phyloP scores from a whole-genome alignment of 2,329 filamentous ascomycete genomes.

The Zasmidium citrigriseum region DNA sequence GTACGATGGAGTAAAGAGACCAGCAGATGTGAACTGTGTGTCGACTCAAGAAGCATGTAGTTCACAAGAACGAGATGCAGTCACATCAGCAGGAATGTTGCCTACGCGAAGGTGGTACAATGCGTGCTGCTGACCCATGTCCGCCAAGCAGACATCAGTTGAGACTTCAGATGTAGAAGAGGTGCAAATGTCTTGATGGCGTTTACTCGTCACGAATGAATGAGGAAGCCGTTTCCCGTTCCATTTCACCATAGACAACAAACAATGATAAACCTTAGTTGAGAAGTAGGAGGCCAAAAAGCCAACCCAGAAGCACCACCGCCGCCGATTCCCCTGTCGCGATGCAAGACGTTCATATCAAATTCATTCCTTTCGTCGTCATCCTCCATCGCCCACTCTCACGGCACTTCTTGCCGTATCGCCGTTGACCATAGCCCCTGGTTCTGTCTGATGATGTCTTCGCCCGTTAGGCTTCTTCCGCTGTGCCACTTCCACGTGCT shows the following conservation, averaged over 20 bases:
- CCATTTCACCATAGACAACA: not conserved
- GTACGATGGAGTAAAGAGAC: too few species aligned
- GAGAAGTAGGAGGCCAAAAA: not conserved
- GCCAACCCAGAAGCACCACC: too few species aligned
- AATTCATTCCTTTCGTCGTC: not conserved
- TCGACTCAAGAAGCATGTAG: too few species aligned
- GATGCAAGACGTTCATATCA: not conserved
- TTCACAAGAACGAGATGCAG: too few species aligned
- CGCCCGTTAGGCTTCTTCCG: conserved; percentile 14
- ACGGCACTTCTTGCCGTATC: conserved; percentile 19
- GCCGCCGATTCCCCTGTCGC: too few species aligned
- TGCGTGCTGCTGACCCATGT: too few species aligned
- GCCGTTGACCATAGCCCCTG: conserved; percentile 18
- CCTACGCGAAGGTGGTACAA: too few species aligned
- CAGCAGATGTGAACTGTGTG: too few species aligned
- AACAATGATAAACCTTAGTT: not conserved
- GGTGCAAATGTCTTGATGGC: not conserved
- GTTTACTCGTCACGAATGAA: not conserved
- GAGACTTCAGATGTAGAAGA: not conserved
- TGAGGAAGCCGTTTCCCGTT: not conserved
- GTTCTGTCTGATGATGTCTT: conserved; percentile 11
- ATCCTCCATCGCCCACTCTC: conserved; percentile 18
- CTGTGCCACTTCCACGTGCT: conserved; percentile 18
- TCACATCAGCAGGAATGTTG: too few species aligned
- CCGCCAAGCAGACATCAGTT: too few species aligned